phyloP scores from a whole-genome alignment of 108 stramenopile genomes.

The Fragilaria crotonensis region DNA sequence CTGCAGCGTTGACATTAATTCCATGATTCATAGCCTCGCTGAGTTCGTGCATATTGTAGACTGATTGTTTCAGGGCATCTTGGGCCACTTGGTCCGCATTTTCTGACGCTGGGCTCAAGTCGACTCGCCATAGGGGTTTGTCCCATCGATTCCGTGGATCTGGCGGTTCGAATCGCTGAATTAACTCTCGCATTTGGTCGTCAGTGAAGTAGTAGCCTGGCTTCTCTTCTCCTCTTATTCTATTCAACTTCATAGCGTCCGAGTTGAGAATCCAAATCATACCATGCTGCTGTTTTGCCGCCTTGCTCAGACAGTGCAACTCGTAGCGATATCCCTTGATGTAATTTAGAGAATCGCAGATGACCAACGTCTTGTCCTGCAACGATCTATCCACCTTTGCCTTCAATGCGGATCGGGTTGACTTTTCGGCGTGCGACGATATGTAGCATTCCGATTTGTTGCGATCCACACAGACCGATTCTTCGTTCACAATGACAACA shows the following conservation, averaged over 20 bases:
- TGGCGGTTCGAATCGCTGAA: slow-evolving; percentile 82
- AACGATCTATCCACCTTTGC: slow-evolving; percentile 57
- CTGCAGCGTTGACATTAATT: not conserved
- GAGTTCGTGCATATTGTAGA: slow-evolving; percentile 62
- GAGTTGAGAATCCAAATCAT: slow-evolving; percentile 71
- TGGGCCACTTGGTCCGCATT: slow-evolving; percentile 17
- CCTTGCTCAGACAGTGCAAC: slow-evolving; percentile 78
- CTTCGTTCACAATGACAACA: slow-evolving; percentile 60
- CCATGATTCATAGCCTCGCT: slow-evolving; percentile 21
- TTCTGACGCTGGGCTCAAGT: slow-evolving; percentile 25
- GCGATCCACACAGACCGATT: slow-evolving; percentile 45
- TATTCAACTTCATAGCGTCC: slow-evolving; percentile 51
- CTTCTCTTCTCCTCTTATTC: slow-evolving; percentile 1
- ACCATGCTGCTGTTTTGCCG: slow-evolving; percentile 65
- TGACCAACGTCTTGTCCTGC: slow-evolving; percentile 40
- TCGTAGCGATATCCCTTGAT: slow-evolving; percentile 91
- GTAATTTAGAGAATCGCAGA: slow-evolving; percentile 85
- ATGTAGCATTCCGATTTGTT: slow-evolving; percentile 57
- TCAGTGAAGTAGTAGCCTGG: slow-evolving; percentile 29
- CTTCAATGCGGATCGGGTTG: slow-evolving; percentile 72
- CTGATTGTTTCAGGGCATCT: slow-evolving; percentile 22
- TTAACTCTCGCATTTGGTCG: slow-evolving; percentile 51
- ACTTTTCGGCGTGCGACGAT: slow-evolving; percentile 59
- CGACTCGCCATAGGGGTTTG: slow-evolving; percentile 67
- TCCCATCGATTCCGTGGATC: slow-evolving; percentile 87